Conservation (phyloP, 306 rosid genomes). For the Dalbergia cultrata region DNA sequence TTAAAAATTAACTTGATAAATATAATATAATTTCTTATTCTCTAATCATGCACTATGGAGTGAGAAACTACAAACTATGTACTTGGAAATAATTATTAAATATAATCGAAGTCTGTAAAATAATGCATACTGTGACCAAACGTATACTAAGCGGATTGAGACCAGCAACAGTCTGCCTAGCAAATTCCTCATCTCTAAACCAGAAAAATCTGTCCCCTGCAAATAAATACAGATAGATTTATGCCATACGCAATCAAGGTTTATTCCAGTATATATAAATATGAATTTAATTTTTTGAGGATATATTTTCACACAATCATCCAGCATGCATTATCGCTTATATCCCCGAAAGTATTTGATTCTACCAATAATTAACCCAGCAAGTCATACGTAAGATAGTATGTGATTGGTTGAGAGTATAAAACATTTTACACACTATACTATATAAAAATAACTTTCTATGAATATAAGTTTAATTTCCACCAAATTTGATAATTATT, state of each 20-base stretch:
- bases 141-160: conserved; percentile 73
- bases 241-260: not conserved
- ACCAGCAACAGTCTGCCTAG: conserved; percentile 84
- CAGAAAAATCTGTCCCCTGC: conserved; percentile 84
- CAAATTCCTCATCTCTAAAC: conserved; percentile 80
- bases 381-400: too few species aligned
- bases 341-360: too few species aligned
- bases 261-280: not conserved
- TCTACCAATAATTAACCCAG: too few species aligned
- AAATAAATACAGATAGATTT: not conserved
- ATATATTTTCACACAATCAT: too few species aligned
- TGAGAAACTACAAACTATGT: not conserved
- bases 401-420: too few species aligned
- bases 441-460: too few species aligned
- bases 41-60: not conserved
- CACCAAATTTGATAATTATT: not conserved
- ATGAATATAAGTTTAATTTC: not conserved
- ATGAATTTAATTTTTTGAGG: not conserved
- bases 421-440: too few species aligned
- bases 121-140: conserved; percentile 60
- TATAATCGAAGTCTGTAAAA: conserved; percentile 2
- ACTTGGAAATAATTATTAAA: not conserved
- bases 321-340: too few species aligned
- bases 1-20: not conserved
- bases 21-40: too few species aligned